phyloP scores from a whole-genome alignment of 1,284 basidiomycete species.

The Xerocomus nothofagi region DNA sequence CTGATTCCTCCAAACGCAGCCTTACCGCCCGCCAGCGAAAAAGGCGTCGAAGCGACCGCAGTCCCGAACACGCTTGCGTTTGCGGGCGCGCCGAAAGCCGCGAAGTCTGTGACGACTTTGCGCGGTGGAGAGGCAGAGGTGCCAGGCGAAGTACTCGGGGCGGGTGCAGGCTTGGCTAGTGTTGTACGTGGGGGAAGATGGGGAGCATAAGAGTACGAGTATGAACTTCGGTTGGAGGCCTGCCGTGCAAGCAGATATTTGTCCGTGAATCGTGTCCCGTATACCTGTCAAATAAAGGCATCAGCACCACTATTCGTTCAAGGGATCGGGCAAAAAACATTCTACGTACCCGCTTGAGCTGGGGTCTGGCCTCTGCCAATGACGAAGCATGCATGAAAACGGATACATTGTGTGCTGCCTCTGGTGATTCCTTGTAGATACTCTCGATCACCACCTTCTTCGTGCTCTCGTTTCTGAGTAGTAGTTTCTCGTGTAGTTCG shows the following conservation, averaged over 20 bases:
- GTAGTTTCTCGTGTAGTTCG: constrained; percentile 88
- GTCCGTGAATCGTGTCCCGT: constrained; percentile 90
- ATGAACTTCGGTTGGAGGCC: constrained; percentile 49
- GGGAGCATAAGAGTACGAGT: constrained; percentile 39
- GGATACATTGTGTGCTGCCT: constrained; percentile 87
- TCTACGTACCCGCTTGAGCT: constrained; percentile 73
- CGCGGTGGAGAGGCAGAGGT: constrained; percentile 65
- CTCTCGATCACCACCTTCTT: constrained; percentile 97
- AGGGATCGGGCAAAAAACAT: background rate
- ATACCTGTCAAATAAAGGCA: constrained; percentile 54
- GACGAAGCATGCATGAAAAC: constrained; percentile 80
- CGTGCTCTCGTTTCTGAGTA: constrained; percentile 93
- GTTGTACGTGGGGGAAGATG: constrained; percentile 52
- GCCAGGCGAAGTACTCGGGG: constrained; percentile 36
- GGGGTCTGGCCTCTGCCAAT: constrained; percentile 74
- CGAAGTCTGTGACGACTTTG: constrained; percentile 86
- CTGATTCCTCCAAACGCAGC: constrained; percentile 78
- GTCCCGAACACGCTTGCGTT: constrained; percentile 77
- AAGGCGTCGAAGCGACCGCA: constrained; percentile 73
- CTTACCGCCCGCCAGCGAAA: constrained; percentile 76
- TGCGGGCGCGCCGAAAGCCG: constrained; percentile 80
- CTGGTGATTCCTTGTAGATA: constrained; percentile 89
- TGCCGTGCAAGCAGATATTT: constrained; percentile 84
- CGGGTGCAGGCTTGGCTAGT: constrained; percentile 36
- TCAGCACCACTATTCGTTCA: constrained; percentile 1